Conservation (phyloP, 2,329 filamentous ascomycete genomes). For the Colletotrichum caudatum region DNA sequence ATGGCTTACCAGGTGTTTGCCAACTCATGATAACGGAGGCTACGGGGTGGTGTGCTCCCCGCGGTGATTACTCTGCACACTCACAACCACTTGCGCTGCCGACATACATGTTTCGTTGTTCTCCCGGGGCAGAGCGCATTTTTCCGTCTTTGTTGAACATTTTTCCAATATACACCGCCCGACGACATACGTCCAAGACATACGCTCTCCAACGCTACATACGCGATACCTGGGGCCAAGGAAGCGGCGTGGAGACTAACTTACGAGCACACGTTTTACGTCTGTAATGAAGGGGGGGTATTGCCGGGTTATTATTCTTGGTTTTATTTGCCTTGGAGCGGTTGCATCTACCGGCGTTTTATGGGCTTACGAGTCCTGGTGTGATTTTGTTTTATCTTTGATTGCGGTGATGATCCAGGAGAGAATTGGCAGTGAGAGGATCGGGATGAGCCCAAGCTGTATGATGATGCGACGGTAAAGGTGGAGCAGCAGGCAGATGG, state of each 20-base stretch:
- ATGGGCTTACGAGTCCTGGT: not conserved
- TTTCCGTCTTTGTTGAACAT: not conserved
- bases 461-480: not conserved
- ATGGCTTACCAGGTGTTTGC: conserved; percentile 75
- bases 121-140: too few species aligned
- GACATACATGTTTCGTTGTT: not conserved
- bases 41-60: not conserved
- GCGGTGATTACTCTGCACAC: not conserved
- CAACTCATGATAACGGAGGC: conserved; percentile 6
- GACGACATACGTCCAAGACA: not conserved
- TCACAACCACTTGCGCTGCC: not conserved
- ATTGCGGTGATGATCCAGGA: not conserved
- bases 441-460: not conserved
- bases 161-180: not conserved
- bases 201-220: not conserved
- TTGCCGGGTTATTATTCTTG: not conserved
- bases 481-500: not conserved
- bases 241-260: not conserved
- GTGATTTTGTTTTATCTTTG: not conserved
- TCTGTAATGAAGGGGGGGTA: not conserved
- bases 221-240: not conserved
- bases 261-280: not conserved
- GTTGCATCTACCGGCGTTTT: not conserved
- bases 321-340: not conserved
- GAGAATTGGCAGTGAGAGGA: not conserved